These are phyloP conservation scores for Epichloe coenophiala DNA, from an alignment of 2,329 filamentous ascomycete genomes.

Conservation along the genomic window DNA sequence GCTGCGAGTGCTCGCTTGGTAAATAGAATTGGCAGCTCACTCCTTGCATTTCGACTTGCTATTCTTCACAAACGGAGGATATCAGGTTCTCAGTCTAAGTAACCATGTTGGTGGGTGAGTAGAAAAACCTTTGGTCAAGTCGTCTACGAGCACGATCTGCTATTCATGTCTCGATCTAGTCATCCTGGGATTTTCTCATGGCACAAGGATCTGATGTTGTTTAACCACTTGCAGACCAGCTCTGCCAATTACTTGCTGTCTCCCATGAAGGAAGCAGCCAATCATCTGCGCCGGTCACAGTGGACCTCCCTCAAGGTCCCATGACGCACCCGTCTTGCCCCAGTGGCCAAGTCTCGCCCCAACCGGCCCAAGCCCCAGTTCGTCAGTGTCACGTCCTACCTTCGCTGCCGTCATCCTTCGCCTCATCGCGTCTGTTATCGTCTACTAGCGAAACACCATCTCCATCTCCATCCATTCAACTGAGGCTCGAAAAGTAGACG, in stretches of 20 bases:
- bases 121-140: too few relatives aligned
- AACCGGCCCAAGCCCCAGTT: slow-evolving; percentile 3
- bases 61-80: too few relatives aligned
- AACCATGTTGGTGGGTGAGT: too few relatives aligned
- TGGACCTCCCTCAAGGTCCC: slow-evolving; percentile 12
- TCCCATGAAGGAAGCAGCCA: not conserved
- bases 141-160: too few relatives aligned
- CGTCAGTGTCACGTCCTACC: not conserved
- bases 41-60: too few relatives aligned
- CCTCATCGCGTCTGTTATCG: not conserved
- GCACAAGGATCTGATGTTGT: too few relatives aligned
- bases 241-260: not conserved
- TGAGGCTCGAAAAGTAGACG: not conserved
- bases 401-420: slow-evolving; percentile 1
- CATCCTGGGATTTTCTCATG: too few relatives aligned
- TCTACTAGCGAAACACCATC: not conserved
- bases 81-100: too few relatives aligned
- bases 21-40: too few relatives aligned
- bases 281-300: not conserved
- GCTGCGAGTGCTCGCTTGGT: too few relatives aligned
- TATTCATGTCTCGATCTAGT: too few relatives aligned
- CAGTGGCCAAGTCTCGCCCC: slow-evolving; percentile 7
- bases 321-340: slow-evolving; percentile 20
- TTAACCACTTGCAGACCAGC: not conserved
- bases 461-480: not conserved